These are phyloP conservation scores for Metschnikowia santaceciliae DNA, from an alignment of 805 yeast genomes.

Conservation along the genomic window DNA sequence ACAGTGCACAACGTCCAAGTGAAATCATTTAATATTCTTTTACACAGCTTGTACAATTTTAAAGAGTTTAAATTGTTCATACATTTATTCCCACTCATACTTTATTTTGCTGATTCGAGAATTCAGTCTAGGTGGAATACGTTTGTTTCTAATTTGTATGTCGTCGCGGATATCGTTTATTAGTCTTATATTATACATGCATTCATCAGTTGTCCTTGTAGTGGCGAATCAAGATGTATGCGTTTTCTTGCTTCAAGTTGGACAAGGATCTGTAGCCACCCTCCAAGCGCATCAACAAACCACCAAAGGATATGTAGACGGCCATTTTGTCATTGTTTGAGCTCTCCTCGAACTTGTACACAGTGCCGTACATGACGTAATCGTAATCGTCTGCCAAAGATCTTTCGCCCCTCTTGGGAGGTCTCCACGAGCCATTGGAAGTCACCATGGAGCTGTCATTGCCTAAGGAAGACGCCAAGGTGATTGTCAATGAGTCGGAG, in stretches of 20 bases:
- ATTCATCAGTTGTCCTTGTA: constrained; percentile 33
- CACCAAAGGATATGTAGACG: constrained; percentile 94
- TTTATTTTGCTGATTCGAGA: too few relatives aligned
- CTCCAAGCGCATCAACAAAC: constrained; percentile 86
- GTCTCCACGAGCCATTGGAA: constrained; percentile 70
- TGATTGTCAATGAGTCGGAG: constrained; percentile 77
- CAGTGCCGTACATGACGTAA: constrained; percentile 97
- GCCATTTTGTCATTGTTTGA: constrained; percentile 63
- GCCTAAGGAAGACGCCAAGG: constrained; percentile 74
- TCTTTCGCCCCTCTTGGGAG: constrained; percentile 78
- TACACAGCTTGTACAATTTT: too few relatives aligned
- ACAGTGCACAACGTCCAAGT: neutral
- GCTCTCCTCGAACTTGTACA: constrained; percentile 92
- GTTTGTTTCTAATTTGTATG: neutral
- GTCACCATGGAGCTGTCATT: constrained; percentile 43
- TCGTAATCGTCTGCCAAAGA: constrained; percentile 95
- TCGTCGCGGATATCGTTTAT: neutral
- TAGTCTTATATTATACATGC: constrained; percentile 12
- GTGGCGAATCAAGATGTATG: constrained; percentile 84
- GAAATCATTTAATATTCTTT: too few relatives aligned
- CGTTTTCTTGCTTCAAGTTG: constrained; percentile 87
- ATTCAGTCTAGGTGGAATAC: too few relatives aligned
- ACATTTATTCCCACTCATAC: too few relatives aligned
- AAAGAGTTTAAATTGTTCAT: too few relatives aligned
- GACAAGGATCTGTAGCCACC: constrained; percentile 91